Evolutionary conservation across 192 early-diverging fungal species (phyloP).

Genomic region (Coemansia asiatica): DNA sequence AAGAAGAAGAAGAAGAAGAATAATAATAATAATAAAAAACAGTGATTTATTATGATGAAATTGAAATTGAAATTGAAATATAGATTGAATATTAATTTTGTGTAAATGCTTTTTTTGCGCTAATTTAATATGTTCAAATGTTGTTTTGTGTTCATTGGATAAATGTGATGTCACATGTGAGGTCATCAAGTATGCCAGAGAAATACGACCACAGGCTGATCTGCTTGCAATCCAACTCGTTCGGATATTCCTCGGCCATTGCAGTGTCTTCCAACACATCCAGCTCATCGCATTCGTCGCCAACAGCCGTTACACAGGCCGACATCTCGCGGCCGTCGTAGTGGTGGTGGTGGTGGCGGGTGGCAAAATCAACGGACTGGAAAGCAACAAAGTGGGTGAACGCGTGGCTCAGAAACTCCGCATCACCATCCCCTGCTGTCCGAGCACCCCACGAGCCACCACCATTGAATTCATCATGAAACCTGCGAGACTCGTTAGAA

Average conservation of each 20-base stretch:
- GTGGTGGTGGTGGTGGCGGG: not conserved
- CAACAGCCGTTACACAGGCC: not conserved
- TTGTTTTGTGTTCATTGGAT: constrained; percentile 26
- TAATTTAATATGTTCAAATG: no score
- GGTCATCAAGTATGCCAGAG: constrained; percentile 24
- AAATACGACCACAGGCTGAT: constrained; percentile 25
- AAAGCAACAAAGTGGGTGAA: constrained; percentile 42
- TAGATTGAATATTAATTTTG: not conserved
- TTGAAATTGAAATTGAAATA: not conserved
- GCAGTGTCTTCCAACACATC: no score
- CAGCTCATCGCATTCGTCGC: not conserved
- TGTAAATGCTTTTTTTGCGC: no score
- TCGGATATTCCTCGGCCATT: no score
- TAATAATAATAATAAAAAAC: not conserved
- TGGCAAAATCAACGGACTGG: constrained; percentile 43
- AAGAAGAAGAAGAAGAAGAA: not conserved
- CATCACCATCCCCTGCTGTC: constrained; percentile 9
- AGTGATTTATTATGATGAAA: not conserved
- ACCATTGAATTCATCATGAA: no score
- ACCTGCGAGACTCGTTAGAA: no score
- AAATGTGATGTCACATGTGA: constrained; percentile 30
- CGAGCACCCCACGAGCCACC: not conserved
- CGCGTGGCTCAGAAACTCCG: constrained; percentile 43
- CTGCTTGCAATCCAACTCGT: not conserved
- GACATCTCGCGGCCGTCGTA: not conserved